These are phyloP conservation scores for Xenosphaeropsis pyriputrescens DNA, from an alignment of 2,329 filamentous ascomycete species.

Conservation along the genomic window DNA sequence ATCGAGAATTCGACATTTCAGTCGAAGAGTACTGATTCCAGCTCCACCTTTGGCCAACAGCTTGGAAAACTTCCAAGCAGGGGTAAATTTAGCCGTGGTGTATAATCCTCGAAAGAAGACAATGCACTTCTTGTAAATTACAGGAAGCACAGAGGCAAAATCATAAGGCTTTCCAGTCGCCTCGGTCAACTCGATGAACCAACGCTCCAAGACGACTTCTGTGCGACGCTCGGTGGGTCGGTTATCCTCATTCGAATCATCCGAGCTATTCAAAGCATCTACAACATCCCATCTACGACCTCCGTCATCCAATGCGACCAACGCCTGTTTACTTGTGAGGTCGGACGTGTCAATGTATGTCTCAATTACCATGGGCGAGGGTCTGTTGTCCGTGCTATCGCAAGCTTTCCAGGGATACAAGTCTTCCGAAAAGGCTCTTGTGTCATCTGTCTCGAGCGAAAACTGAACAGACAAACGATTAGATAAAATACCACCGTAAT, in stretches of 20 bases:
- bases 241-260: conserved; percentile 21
- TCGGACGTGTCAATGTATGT: conserved; percentile 72
- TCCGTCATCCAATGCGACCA: conserved; percentile 77
- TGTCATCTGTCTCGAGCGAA: conserved; percentile 87
- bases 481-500: not conserved
- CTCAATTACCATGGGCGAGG: conserved; percentile 78
- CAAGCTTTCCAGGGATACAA: conserved; percentile 70
- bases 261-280: conserved; percentile 60
- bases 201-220: conserved; percentile 79
- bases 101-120: conserved; percentile 86
- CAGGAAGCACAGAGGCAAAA: conserved; percentile 56
- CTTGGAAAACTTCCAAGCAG: conserved; percentile 70
- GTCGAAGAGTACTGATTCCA: conserved; percentile 45
- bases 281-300: conserved; percentile 88
- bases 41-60: conserved; percentile 55
- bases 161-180: conserved; percentile 32
- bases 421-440: conserved; percentile 72
- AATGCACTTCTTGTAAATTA: conserved; percentile 94
- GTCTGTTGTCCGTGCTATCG: conserved; percentile 61
- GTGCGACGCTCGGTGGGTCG: conserved; percentile 30
- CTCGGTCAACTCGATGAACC: conserved; percentile 71
- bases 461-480: conserved; percentile 50
- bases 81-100: conserved; percentile 66
- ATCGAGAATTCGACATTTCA: conserved; percentile 67
- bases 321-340: conserved; percentile 69